These are phyloP conservation scores for Erigeron philadelphicus DNA, from an alignment of 140 eudicot species.

Conservation along the genomic window DNA sequence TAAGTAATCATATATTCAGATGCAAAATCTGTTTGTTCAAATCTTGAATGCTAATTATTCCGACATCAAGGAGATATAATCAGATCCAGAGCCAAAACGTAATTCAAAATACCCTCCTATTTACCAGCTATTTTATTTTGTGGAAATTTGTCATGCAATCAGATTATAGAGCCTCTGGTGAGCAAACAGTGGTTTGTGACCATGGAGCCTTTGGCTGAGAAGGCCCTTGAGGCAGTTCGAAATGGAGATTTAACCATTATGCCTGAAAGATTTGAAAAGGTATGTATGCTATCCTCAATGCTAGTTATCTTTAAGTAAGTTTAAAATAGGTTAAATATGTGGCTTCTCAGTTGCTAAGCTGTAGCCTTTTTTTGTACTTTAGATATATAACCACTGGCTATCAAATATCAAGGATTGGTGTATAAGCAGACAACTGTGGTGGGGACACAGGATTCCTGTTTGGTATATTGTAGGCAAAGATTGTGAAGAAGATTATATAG, in stretches of 20 bases:
- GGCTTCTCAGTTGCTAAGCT: constrained; percentile 22
- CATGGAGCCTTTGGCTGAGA: constrained; percentile 93
- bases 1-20: neutral
- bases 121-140: constrained; percentile 1
- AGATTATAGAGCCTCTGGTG: constrained; percentile 93
- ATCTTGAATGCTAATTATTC: neutral
- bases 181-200: constrained; percentile 98
- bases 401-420: constrained; percentile 98
- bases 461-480: constrained; percentile 91
- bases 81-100: neutral
- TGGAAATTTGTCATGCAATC: constrained; percentile 16
- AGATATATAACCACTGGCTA: constrained; percentile 90
- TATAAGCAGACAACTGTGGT: constrained; percentile 95
- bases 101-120: neutral
- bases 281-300: constrained; percentile 26
- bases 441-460: constrained; percentile 99
- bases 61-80: neutral
- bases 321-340: neutral
- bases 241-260: constrained; percentile 70
- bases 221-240: constrained; percentile 80
- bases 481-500: constrained; percentile 80
- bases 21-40: neutral
- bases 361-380: constrained; percentile 19
- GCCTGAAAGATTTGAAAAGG: constrained; percentile 98
- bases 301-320: neutral